These are phyloP conservation scores for Rutstroemia sydowiana DNA, from an alignment of 2,329 filamentous ascomycete species.

Conservation along the genomic window DNA sequence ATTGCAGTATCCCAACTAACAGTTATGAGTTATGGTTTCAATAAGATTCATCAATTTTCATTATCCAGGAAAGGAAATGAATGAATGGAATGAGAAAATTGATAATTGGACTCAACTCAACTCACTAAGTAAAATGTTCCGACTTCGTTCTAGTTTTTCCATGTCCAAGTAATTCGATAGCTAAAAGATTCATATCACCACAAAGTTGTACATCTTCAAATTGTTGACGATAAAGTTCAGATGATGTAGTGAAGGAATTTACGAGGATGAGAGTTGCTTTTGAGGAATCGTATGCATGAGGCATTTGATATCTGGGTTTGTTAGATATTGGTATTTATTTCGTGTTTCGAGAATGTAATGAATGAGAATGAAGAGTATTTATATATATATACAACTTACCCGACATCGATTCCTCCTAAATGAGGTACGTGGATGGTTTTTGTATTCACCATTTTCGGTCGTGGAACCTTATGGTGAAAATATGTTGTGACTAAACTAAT, in stretches of 20 bases:
- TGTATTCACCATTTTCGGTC: constrained; percentile 18
- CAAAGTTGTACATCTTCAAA: constrained; percentile 36
- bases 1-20: constrained; percentile 43
- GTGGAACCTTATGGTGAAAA: too few relatives aligned
- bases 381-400: constrained; percentile 29
- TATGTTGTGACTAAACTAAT: too few relatives aligned
- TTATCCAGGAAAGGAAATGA: neutral
- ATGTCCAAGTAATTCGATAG: constrained; percentile 47
- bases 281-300: constrained; percentile 37
- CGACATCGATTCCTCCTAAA: constrained; percentile 40
- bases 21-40: neutral
- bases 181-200: constrained; percentile 40
- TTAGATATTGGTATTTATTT: neutral
- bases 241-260: constrained; percentile 45
- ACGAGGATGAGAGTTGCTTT: constrained; percentile 46
- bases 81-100: neutral
- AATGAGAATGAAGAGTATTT: neutral
- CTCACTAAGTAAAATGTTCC: constrained; percentile 42
- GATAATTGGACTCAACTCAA: neutral
- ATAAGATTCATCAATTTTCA: too few relatives aligned
- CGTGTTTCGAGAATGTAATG: too few relatives aligned
- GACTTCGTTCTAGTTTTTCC: constrained; percentile 35
- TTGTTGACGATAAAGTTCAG: constrained; percentile 39
- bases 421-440: constrained; percentile 41
- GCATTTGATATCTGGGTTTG: constrained; percentile 12